Evolutionary conservation across 106 monocot genomes (phyloP), one percentile per base, ranked within the genome.

Genomic region (Apostasia ramifera): DNA sequence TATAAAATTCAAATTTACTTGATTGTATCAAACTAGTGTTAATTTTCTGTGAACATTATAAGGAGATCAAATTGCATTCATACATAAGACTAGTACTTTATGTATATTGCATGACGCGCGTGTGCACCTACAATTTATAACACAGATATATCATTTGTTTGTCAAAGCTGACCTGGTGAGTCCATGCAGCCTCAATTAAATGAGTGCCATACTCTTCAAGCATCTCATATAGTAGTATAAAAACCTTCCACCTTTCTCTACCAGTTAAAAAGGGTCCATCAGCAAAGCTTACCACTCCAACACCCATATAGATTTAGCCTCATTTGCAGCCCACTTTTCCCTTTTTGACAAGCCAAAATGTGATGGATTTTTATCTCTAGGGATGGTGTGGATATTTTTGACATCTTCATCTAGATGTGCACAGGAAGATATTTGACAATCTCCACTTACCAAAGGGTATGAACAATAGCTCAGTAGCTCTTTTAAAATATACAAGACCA

Each of bases 201-300:
- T 95, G 91, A 63, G 95, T 91, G 40, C 88, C 88, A 72, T 95
- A 95, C 70, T 95, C 95, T 70, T 95, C 91, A 64, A 95, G 91
- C 86, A 88, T 95, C 62, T 95, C 95, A 71, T 91, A 95, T 2
- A 95, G 77, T 49, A 95, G 73, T 53, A 95, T 12, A 44, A 95
- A 95, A 44, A 84, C 78, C 66, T 75, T 88, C 91, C 95, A 95
- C 68, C 81, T 85, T 10, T 86, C 81, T 61, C 55, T 45, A 64
- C 70, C 80, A 73, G 45, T 82, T 63, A 74, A 74, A 69, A 45
- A 71, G 50, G 70, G 39, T 12, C 66, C 74, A 72, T 53, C 66
- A n/a, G 68, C 47, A 69, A 73, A 58, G 70, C 77, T 74, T 43
- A 78, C 59, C 64, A 84, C 76, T 75, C 84, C 76, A 56, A 95